Conservation (phyloP, 2,329 filamentous ascomycete genomes). For the Byssoonygena ceratinophila region DNA sequence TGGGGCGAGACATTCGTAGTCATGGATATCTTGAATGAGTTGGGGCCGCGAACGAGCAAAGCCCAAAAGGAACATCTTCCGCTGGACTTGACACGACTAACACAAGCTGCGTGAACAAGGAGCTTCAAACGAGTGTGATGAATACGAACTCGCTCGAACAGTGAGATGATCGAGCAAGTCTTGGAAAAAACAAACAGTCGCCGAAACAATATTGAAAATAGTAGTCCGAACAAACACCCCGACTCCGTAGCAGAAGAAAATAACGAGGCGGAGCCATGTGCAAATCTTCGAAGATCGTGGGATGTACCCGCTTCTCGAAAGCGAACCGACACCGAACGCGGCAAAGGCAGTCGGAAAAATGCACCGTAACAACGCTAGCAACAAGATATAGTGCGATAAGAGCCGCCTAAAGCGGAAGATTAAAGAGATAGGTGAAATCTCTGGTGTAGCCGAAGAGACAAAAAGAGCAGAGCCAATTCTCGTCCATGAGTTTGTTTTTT, state of each 20-base stretch:
- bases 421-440: conserved; percentile 1
- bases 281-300: not conserved
- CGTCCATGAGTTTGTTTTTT: conserved; percentile 1
- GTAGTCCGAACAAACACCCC: not conserved
- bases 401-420: not conserved
- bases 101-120: not conserved
- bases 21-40: conserved; percentile 11
- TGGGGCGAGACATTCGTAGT: conserved; percentile 9
- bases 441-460: not conserved
- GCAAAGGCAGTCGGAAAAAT: not conserved
- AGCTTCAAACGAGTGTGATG: not conserved
- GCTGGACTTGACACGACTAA: conserved; percentile 3
- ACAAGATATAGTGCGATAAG: not conserved
- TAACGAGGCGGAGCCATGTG: not conserved
- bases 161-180: not conserved
- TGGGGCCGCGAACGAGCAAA: not conserved
- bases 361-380: not conserved
- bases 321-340: no score
- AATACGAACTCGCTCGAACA: not conserved
- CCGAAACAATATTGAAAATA: not conserved
- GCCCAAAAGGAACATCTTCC: conserved; percentile 1
- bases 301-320: not conserved
- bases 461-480: conserved; percentile 1
- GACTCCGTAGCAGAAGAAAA: not conserved
- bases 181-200: not conserved